A percentile compares a stretch with the other conserved stretches of the same genome.
Conservation (phyloP, 2,329 filamentous ascomycete species). For the Pyrenochaeta sp. region DNA sequence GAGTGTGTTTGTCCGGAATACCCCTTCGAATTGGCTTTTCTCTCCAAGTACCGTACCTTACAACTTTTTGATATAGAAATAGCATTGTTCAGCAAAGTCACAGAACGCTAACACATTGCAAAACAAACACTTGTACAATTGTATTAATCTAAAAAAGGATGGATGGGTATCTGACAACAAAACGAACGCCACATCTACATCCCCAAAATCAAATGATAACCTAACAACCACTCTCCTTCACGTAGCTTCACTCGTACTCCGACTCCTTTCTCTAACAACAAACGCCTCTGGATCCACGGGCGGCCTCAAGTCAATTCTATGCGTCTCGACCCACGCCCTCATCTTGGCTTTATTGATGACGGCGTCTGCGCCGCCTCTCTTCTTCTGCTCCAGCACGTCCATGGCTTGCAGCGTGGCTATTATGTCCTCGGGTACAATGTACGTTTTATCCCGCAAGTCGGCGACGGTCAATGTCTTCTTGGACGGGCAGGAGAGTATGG, state of each 20-base stretch:
- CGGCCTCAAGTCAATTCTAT: conserved; percentile 68
- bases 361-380: conserved; percentile 59
- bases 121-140: no score
- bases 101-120: no score
- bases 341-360: conserved; percentile 67
- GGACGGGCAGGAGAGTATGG: conserved; percentile 54
- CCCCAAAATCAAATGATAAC: no score
- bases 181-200: conserved; percentile 1
- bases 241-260: conserved; percentile 54
- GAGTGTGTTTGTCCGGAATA: no score
- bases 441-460: conserved; percentile 78
- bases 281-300: conserved; percentile 78
- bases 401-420: conserved; percentile 80
- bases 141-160: no score
- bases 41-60: no score
- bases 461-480: conserved; percentile 69
- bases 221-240: conserved; percentile 14
- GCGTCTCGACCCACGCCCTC: conserved; percentile 69
- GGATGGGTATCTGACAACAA: conserved; percentile 14
- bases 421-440: conserved; percentile 86
- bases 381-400: conserved; percentile 67
- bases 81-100: no score
- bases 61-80: no score
- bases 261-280: conserved; percentile 60
- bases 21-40: no score